Conservation (phyloP, 73 alveolate species). For the Symbiodinium natans region DNA sequence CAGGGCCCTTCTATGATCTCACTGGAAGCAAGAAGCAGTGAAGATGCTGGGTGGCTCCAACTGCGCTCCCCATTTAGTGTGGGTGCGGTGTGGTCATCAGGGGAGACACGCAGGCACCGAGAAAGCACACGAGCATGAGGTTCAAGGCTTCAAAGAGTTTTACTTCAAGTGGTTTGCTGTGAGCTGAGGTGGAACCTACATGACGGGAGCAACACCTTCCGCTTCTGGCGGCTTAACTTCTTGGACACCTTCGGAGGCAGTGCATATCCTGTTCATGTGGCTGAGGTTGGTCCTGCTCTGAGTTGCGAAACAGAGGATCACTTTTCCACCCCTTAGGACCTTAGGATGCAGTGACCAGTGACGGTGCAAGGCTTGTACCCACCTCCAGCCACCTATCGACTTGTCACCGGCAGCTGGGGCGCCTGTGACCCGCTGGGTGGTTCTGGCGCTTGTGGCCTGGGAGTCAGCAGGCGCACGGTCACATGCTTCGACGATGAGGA, state of each 20-base stretch:
- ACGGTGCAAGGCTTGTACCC: slow-evolving; percentile 17
- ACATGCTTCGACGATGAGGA: slow-evolving; percentile 66
- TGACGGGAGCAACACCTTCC: slow-evolving; percentile 19
- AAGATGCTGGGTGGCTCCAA: slow-evolving; percentile 23
- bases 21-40: slow-evolving; percentile 35
- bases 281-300: slow-evolving; percentile 17
- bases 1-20: slow-evolving; percentile 71
- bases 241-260: slow-evolving; percentile 44
- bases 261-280: slow-evolving; percentile 33
- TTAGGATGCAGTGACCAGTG: neutral
- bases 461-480: slow-evolving; percentile 27
- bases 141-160: too few relatives aligned
- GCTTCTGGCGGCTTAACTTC: slow-evolving; percentile 70
- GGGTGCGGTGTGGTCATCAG: slow-evolving; percentile 73
- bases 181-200: slow-evolving; percentile 43
- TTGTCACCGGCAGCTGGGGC: slow-evolving; percentile 45
- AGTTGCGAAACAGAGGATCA: neutral
- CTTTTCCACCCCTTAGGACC: neutral
- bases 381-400: slow-evolving; percentile 30
- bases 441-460: slow-evolving; percentile 41
- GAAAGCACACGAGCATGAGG: too few relatives aligned
- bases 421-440: slow-evolving; percentile 50
- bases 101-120: slow-evolving; percentile 56
- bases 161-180: too few relatives aligned
- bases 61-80: slow-evolving; percentile 41